Percentiles rank a stretch among this genome's conserved stretches.
Evolutionary conservation across 2,329 filamentous ascomycete genomes (phyloP).

Genomic region (Penicillium sumatraense): DNA sequence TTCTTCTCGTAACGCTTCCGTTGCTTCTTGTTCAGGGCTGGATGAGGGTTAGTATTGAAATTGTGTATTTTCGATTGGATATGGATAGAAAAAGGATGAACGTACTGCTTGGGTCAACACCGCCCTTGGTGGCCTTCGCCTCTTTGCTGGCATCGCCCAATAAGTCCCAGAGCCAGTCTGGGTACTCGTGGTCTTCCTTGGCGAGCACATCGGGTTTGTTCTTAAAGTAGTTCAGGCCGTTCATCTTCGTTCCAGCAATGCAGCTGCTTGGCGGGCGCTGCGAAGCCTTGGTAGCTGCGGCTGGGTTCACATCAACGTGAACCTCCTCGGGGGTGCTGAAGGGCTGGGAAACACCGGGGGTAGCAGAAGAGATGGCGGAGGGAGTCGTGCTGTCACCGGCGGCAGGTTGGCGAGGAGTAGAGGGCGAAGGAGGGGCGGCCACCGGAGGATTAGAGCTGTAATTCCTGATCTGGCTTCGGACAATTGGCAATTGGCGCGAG

Average conservation of each 20-base stretch:
- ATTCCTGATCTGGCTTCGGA: conserved; percentile 35
- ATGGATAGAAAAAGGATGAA: conserved; percentile 4
- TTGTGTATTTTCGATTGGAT: conserved; percentile 6
- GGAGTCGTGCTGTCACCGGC: conserved; percentile 37
- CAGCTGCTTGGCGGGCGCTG: conserved; percentile 44
- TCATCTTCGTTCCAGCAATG: conserved; percentile 44
- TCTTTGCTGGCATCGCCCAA: conserved; percentile 43
- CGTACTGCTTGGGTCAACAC: conserved; percentile 48
- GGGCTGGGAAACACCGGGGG: conserved; percentile 46
- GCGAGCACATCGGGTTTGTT: conserved; percentile 51
- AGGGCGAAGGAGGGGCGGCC: conserved; percentile 34
- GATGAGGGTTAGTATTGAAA: background rate
- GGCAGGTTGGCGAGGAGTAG: conserved; percentile 38
- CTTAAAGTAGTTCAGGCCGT: conserved; percentile 53
- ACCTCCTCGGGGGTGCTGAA: conserved; percentile 43
- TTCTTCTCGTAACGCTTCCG: conserved; percentile 53
- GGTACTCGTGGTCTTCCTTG: conserved; percentile 53
- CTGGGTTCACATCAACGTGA: conserved; percentile 32
- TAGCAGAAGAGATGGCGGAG: conserved; percentile 44
- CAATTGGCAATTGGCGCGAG: conserved; percentile 34
- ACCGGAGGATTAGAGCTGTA: conserved; percentile 38
- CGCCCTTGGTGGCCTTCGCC: conserved; percentile 35
- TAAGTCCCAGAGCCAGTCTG: conserved; percentile 53
- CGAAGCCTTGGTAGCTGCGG: conserved; percentile 32
- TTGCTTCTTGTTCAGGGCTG: conserved; percentile 54